A percentile compares a stretch with the other conserved stretches of the same genome.
phyloP scores from a whole-genome alignment of 371 early-diverging fungal genomes.

The Zychaea mexicana region DNA sequence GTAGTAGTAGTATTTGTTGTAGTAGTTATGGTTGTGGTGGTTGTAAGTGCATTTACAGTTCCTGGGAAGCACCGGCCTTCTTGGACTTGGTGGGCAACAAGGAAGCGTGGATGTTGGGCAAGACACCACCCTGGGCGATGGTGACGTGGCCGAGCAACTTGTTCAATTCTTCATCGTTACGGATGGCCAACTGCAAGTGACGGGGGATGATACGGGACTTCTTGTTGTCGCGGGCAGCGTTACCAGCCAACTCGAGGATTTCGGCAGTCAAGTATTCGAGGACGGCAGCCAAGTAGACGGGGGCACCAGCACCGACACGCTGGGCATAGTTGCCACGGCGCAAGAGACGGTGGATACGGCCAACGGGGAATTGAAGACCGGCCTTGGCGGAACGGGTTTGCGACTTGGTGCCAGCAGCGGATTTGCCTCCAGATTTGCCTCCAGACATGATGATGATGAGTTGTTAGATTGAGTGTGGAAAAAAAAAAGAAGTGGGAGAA shows the following conservation, averaged over 20 bases:
- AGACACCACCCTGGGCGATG: conserved; percentile 80
- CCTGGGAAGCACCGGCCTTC: conserved; percentile 54
- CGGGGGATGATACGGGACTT: conserved; percentile 90
- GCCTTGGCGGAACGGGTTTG: conserved; percentile 75
- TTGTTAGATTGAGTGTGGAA: conserved; percentile 8
- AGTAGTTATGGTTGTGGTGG: too few relatives aligned
- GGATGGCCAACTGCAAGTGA: conserved; percentile 86
- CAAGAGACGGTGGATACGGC: conserved; percentile 92
- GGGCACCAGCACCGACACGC: conserved; percentile 89
- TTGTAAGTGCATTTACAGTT: conserved; percentile 21
- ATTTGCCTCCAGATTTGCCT: conserved; percentile 64
- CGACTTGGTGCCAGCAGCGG: conserved; percentile 57
- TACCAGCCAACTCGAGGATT: conserved; percentile 93
- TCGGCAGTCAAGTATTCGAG: conserved; percentile 94
- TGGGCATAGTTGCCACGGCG: conserved; percentile 93
- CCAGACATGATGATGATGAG: conserved; percentile 51
- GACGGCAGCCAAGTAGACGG: conserved; percentile 91
- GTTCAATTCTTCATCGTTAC: conserved; percentile 93
- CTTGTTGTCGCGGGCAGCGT: conserved; percentile 92
- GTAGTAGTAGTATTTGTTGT: not conserved
- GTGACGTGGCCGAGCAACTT: conserved; percentile 87
- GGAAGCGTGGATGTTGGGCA: conserved; percentile 77
- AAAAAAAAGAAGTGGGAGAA: conserved; percentile 15
- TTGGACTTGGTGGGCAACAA: conserved; percentile 69
- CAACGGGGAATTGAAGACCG: conserved; percentile 92